Evolutionary conservation across 2,329 filamentous ascomycete genomes (phyloP), one percentile per base, ranked within the genome.

Genomic region (Penicillium sp.): DNA sequence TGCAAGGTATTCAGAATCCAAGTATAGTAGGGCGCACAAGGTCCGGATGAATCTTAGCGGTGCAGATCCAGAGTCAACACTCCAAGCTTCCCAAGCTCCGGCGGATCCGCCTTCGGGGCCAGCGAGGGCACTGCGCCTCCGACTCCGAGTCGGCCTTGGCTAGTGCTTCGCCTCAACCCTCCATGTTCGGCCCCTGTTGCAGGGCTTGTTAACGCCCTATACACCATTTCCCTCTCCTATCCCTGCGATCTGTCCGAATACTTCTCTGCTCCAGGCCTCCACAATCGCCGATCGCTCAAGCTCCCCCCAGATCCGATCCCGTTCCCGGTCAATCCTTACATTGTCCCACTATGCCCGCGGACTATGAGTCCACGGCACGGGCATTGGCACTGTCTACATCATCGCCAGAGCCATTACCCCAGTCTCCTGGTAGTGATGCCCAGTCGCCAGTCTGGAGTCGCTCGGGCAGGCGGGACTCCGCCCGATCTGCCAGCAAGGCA

Each of bases 391-490:
- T 81, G 24, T 76, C 79, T 28, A 72, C 77, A 53, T 70, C 72
- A 25, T 75, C 77, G 51, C 73, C 69, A 39, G 64, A 66, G 38
- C 61, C 74, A 48, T 68, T 76, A 5, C 79, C 80, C 24, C 77
- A 79, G 14, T 77, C 61, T 14, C 58, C 71, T 48, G 61, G 69
- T 62, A 61, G 69, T 46, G 67, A 66, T 45, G 69, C 69, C 44
- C 76, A 74, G 41, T 41, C 39, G 39, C 79, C 78, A 45, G 71
- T 78, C 69, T 83, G 81, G 81, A 77, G 75, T 55, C 75, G 76
- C 38, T 66, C 72, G 8, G 65, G 72, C 28, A 69, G 71, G 45
- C 73, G 73, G 51, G 72, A 73, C 61, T 69, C 70, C 16, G 68
- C 48, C 39, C 65, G 71, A 30, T 62, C 71, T 45, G 66, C 66